Base-by-base conservation (phyloP, 495 filamentous ascomycete genomes). In the Penicillium fimorum region DNA sequence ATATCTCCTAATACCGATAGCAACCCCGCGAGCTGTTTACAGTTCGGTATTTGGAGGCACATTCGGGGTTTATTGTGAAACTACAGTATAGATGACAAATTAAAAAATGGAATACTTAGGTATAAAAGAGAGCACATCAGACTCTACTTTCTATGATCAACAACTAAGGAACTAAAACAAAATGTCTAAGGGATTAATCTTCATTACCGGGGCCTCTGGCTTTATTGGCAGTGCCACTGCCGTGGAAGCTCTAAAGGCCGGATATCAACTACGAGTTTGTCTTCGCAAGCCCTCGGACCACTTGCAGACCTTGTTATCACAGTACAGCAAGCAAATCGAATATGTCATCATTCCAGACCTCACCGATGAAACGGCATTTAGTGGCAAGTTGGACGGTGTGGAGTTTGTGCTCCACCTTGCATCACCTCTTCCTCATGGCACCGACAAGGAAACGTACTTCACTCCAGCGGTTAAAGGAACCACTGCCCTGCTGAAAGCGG, bases 151-250 rank as follows among this genome's bases (percentile, higher is more conserved):
- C 27, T 7, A 7, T 29, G 27, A n/a, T n/a, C 24, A 48, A 22
- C 33, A 11, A 27, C 7, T 5, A 62, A 48, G 53, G 55, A 40
- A 24, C 30, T 41, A 42, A 57, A 37, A n/a, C n/a, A 59, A 47
- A 27, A 67, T 62, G 60, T 25, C 62, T 12, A 45, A 56, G 18
- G 50, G 37, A 46, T 49, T 71, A 22, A 65, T 79, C 58, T 78
- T 81, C 56, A 69, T 80, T 41, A 81, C 78, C 7, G 76, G 76
- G 8, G 65, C 74, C 7, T 65, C 70, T 24, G 76, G 78, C 42
- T 77, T 72, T 54, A 71, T 81, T 40, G 78, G 78, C 17, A 55
- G 53, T 5, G 65, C 68, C 13, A 65, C 71, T 6, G 68, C 72
- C 3, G 20, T 71, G n/a, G 67, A 74, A 49, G 70, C 79, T 13